Conservation (phyloP, 2,329 filamentous ascomycete genomes). For the Amauroascus verrucosus region DNA sequence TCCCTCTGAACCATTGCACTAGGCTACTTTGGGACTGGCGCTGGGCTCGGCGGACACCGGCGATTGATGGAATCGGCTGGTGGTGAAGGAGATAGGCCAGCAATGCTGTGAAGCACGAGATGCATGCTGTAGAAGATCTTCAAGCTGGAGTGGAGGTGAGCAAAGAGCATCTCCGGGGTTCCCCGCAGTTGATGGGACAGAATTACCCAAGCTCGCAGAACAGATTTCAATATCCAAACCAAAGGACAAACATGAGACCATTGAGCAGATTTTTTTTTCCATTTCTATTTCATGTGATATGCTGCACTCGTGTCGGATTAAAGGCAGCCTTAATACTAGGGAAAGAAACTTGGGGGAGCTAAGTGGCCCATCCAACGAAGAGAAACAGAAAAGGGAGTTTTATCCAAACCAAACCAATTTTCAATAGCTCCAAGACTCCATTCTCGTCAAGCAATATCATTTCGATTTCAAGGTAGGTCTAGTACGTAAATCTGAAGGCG, state of each 20-base stretch:
- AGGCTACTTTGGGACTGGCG: neutral
- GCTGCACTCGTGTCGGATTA: no score
- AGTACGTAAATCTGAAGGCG: constrained; percentile 31
- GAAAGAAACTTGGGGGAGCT: no score
- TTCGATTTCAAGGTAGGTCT: neutral
- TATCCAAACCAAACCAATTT: neutral
- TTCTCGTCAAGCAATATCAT: neutral
- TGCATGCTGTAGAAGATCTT: neutral
- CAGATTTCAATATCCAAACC: no score
- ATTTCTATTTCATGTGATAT: no score
- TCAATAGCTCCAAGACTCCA: neutral
- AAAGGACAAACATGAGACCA: no score
- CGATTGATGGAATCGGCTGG: neutral
- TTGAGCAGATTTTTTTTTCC: no score
- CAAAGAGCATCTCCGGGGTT: neutral
- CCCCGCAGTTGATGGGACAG: neutral
- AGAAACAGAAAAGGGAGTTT: no score
- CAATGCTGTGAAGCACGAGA: neutral
- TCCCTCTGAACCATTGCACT: neutral
- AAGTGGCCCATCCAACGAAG: no score
- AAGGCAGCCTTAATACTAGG: no score
- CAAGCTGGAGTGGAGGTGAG: neutral
- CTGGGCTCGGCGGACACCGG: neutral
- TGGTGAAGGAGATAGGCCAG: neutral
- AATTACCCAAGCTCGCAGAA: no score